These are phyloP conservation scores for Xylaria curta DNA, from an alignment of 495 filamentous ascomycete species.

Conservation along the genomic window DNA sequence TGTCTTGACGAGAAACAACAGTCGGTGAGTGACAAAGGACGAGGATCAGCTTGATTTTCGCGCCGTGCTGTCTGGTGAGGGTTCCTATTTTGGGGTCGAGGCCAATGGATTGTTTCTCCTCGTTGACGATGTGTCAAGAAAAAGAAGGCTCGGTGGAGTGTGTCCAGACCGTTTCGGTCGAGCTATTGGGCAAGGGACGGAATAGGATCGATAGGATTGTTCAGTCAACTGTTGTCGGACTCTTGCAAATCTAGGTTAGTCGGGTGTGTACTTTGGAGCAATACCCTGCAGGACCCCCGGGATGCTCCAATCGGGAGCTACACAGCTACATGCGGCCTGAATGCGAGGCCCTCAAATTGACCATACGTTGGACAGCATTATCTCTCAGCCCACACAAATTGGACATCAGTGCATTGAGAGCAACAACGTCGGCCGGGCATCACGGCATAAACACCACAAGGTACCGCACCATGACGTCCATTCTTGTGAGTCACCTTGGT, in stretches of 20 bases:
- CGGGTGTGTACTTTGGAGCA: slow-evolving; percentile 23
- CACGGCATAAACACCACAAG: slow-evolving; percentile 26
- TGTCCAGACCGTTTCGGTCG: slow-evolving; percentile 24
- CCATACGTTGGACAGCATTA: slow-evolving; percentile 21
- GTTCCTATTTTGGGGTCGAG: slow-evolving; percentile 25
- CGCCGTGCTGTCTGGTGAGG: slow-evolving; percentile 21
- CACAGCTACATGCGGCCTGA: slow-evolving; percentile 27
- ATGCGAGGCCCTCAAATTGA: slow-evolving; percentile 25
- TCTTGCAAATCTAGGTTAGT: background rate
- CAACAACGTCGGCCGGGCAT: slow-evolving; percentile 27
- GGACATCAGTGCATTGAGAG: slow-evolving; percentile 31
- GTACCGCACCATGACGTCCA: slow-evolving; percentile 24
- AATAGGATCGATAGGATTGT: slow-evolving; percentile 14
- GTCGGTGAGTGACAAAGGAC: slow-evolving; percentile 29
- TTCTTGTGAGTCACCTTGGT: slow-evolving; percentile 28
- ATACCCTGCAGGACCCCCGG: slow-evolving; percentile 17
- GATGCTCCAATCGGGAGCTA: slow-evolving; percentile 26
- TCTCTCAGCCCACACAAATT: slow-evolving; percentile 30
- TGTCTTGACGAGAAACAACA: slow-evolving; percentile 19
- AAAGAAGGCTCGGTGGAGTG: slow-evolving; percentile 26
- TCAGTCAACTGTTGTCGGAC: slow-evolving; percentile 20
- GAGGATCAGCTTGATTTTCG: slow-evolving; percentile 25
- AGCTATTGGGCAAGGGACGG: slow-evolving; percentile 19
- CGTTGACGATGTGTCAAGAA: slow-evolving; percentile 25
- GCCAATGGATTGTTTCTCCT: slow-evolving; percentile 18